These are phyloP conservation scores for Yamadazyma olivae DNA, from an alignment of 805 yeast species.

Conservation along the genomic window DNA sequence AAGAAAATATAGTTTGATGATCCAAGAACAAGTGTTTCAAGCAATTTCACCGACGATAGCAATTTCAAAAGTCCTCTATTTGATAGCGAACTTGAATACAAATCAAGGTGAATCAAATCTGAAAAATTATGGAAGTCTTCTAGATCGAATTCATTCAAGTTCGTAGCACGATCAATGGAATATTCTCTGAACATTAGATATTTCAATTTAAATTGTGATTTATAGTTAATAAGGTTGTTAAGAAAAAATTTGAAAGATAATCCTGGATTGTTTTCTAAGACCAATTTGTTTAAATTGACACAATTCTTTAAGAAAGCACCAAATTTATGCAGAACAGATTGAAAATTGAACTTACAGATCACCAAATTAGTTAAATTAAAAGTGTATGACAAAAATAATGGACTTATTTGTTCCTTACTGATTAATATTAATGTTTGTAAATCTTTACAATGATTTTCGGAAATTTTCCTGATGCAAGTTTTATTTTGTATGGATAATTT, in stretches of 20 bases:
- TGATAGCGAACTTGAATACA: conserved; percentile 40
- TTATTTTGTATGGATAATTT: not conserved
- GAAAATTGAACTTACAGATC: conserved; percentile 31
- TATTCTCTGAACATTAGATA: conserved; percentile 31
- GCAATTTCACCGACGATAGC: conserved; percentile 26
- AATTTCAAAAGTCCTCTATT: conserved; percentile 38
- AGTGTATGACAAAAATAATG: conserved; percentile 17
- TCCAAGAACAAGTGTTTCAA: conserved; percentile 28
- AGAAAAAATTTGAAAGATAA: conserved; percentile 25
- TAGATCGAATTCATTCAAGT: conserved; percentile 23
- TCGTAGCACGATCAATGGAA: conserved; percentile 16
- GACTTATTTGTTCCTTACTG: conserved; percentile 21
- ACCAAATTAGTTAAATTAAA: conserved; percentile 26
- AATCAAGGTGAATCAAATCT: conserved; percentile 26
- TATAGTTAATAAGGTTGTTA: conserved; percentile 24
- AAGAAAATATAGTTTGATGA: conserved; percentile 29
- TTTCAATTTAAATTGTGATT: conserved; percentile 23
- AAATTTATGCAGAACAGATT: conserved; percentile 20
- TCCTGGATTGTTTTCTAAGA: conserved; percentile 32
- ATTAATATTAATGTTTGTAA: conserved; percentile 16
- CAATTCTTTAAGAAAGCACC: conserved; percentile 23
- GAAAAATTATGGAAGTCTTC: conserved; percentile 22
- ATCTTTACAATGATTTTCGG: conserved; percentile 1
- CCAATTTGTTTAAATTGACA: conserved; percentile 11
- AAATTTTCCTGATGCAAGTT: not conserved